A percentile compares a stretch with the other conserved stretches of the same genome.
Conservation (phyloP, 1,284 basidiomycete species). For the Mrakiaceae sp. region DNA sequence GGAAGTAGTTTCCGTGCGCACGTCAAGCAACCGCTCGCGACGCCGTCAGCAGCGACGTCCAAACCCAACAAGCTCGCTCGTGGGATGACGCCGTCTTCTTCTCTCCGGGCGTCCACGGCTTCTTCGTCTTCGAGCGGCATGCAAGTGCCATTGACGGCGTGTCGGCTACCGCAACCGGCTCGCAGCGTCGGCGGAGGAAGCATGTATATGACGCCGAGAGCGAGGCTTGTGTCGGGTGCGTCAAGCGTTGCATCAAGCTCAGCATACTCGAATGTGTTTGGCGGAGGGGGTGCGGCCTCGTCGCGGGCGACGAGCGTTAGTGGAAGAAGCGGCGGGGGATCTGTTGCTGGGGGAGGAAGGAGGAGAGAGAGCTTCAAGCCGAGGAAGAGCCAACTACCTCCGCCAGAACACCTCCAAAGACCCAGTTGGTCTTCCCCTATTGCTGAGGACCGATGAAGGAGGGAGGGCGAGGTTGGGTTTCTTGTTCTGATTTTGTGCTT, state of each 20-base stretch:
- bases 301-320: neutral
- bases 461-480: too few species aligned
- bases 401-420: too few species aligned
- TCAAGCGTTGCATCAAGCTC: neutral
- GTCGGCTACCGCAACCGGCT: conserved; percentile 1
- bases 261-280: neutral
- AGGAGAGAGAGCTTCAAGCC: conserved; percentile 63
- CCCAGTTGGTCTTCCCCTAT: too few species aligned
- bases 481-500: too few species aligned
- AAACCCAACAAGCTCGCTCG: conserved; percentile 2
- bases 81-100: neutral
- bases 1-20: too few species aligned
- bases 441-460: too few species aligned
- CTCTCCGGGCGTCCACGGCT: neutral
- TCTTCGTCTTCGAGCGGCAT: neutral
- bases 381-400: conserved; percentile 42
- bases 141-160: neutral
- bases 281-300: neutral
- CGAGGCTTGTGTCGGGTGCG: neutral
- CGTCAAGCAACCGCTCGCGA: neutral
- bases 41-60: neutral
- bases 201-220: neutral
- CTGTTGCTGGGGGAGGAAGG: neutral
- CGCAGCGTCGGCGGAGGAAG: neutral
- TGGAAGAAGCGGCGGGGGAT: neutral